A percentile compares a stretch with the other conserved stretches of the same genome.
phyloP scores from a whole-genome alignment of 2,329 filamentous ascomycete genomes.

The Trichoderma polysporum region DNA sequence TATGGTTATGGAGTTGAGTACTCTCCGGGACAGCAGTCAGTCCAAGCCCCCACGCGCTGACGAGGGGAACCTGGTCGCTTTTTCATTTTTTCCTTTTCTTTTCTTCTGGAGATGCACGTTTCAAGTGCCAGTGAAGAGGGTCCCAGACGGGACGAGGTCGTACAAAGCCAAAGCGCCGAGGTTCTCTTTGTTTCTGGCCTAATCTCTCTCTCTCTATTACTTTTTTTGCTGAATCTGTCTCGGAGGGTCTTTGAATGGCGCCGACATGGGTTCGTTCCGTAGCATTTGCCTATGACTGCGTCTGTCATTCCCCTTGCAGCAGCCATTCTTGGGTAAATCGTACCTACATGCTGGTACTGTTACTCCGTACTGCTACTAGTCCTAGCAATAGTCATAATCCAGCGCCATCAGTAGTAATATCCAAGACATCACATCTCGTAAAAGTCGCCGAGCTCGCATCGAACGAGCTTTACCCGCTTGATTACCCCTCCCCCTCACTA shows the following conservation, averaged over 20 bases:
- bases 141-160: neutral
- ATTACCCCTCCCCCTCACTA: constrained; percentile 2
- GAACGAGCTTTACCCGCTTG: constrained; percentile 9
- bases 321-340: neutral
- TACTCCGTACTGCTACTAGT: too few relatives aligned
- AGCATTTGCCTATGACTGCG: neutral
- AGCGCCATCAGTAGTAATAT: neutral
- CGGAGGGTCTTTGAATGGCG: neutral
- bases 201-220: neutral
- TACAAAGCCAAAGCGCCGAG: neutral
- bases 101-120: constrained; percentile 2
- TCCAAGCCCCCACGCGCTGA: constrained; percentile 5
- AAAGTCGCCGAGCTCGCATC: neutral
- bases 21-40: neutral
- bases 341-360: neutral
- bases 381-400: neutral
- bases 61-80: constrained; percentile 6
- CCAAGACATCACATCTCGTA: constrained; percentile 1
- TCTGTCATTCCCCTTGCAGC: neutral
- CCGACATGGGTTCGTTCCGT: neutral
- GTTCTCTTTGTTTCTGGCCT: neutral
- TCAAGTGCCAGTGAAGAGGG: neutral
- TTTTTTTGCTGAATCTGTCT: neutral
- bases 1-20: neutral
- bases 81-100: neutral